Percentiles rank a stretch among this genome's conserved stretches.
Evolutionary conservation across 805 yeast genomes (phyloP).

Genomic region (Geotrichum ghanense): DNA sequence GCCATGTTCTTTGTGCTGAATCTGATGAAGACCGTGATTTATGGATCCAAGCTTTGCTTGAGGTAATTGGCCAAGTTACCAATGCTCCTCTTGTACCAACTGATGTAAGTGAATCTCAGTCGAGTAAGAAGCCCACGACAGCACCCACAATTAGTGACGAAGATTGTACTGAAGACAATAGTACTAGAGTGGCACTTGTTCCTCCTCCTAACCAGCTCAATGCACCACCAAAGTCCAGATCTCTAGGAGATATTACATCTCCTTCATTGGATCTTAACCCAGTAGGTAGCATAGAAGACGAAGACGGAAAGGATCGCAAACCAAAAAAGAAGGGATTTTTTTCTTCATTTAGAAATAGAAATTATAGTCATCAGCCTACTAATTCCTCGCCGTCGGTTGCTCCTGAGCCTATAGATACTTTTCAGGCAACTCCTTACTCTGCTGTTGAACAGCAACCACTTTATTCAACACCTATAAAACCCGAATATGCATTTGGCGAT

Average conservation of each 20-base stretch:
- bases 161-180: background rate
- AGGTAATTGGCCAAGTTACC: background rate
- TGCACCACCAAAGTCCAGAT: background rate
- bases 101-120: background rate
- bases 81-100: background rate
- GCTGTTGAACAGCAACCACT: background rate
- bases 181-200: background rate
- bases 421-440: conserved; percentile 14
- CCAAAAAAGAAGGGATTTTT: conserved; percentile 2
- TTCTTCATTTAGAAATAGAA: background rate
- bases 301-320: background rate
- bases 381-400: conserved; percentile 6
- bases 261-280: background rate
- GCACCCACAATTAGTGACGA: background rate
- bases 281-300: background rate
- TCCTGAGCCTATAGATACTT: conserved; percentile 3
- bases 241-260: background rate
- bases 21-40: conserved; percentile 62
- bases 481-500: background rate
- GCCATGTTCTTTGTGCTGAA: conserved; percentile 66
- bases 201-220: background rate
- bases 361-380: background rate
- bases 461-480: background rate
- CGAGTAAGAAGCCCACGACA: background rate
- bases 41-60: conserved; percentile 46